Evolutionary conservation across 352 stramenopile species (phyloP), one percentile per base, ranked within the genome.

Genomic region (Phytopythium litorale): DNA sequence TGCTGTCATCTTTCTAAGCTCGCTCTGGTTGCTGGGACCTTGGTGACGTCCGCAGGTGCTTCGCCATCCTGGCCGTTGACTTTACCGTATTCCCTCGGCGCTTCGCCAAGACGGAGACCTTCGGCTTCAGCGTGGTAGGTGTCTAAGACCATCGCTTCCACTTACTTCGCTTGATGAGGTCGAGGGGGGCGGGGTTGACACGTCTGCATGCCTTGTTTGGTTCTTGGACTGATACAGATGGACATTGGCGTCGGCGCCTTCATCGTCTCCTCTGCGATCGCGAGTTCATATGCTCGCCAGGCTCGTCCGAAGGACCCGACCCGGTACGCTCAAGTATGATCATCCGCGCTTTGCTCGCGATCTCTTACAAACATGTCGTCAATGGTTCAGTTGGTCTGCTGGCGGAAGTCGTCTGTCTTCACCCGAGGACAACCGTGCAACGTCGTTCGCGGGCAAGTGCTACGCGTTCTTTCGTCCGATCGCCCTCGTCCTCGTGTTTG

Each of bases 31-130:
- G 28, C 28, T 32, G 28, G 5, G 28, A 32, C 28, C 28, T 32
- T 32, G 28, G 28, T 32, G 28, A 32, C 3, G 5, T 40, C 35
- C 60, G 32, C 33, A 95, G 84, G 8, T 91, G 81, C 37, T 90
- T 95, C 37, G 86, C 88, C 40, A 99, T 99, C 59, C 73, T 99
- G n/a, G 97, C 97, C 3, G 96, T 99, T 5, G 97, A 99, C 62
- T 99, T 99, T 75, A 86, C 81, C 11, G 60, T 98, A 8, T 99
- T 99, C 68, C 97, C 97, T 58, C 83, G 97, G 35, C 83, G 93
- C 9, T 97, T 98, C 57, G 89, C 88, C 53, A 98, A 98, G 76
- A 99, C 97, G 12, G 97, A 99, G 84, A 90, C 83, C 23, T 88
- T 88, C 60, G 97, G 97, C 46, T 98, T 98, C 64, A 97, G 96